Evolutionary conservation across 2,329 filamentous ascomycete species (phyloP), one percentile per base, ranked within the genome.

Genomic region (Trichoderma brevicompactum): DNA sequence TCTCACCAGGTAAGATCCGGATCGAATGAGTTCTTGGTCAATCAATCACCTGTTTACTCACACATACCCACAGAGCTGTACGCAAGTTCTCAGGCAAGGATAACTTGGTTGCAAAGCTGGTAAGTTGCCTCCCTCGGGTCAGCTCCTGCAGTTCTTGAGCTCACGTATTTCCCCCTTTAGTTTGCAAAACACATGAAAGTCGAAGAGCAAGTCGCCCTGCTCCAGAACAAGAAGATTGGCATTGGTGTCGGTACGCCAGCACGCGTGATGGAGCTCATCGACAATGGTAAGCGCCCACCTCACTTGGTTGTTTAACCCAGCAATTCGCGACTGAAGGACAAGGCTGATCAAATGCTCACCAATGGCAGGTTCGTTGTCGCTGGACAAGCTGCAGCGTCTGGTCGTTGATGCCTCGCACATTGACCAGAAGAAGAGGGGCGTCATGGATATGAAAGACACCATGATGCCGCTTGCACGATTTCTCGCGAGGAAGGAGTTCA

Each of bases 151-250:
- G 38, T 5, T 13, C 7, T 8, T 34, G n/a, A 53, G 38, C 48
- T 36, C 48, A 19, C 53, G 28, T 12, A 13, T 5, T 10, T 43
- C 68, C 70, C 17, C 72, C 66, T 53, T 38, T 5, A 87, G 74
- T 99, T 99, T 77, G 94, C 95, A 38, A 99, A 99, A 78, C 95
- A 99, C 77, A 96, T 99, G 81, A 99, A 99, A 79, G 79, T 99
- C 10, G 87, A 92, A 61, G 94, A 98, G 72, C 91, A 94, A 40
- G 87, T 94, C 60, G 83, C 89, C 66, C 91, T 91, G 74, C 86
- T 96, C 48, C 84, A 90, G 72, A 83, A 79, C 62, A 82, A 79
- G 70, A 89, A 89, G 67, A 92, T 93, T 12, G 92, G 92, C 34
- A 91, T 98, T 68, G 94, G 91, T 2, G 92, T 97, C 13, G 95